Base-by-base conservation (phyloP, 768 basidiomycete genomes). In the Psilocybe cubensis region DNA sequence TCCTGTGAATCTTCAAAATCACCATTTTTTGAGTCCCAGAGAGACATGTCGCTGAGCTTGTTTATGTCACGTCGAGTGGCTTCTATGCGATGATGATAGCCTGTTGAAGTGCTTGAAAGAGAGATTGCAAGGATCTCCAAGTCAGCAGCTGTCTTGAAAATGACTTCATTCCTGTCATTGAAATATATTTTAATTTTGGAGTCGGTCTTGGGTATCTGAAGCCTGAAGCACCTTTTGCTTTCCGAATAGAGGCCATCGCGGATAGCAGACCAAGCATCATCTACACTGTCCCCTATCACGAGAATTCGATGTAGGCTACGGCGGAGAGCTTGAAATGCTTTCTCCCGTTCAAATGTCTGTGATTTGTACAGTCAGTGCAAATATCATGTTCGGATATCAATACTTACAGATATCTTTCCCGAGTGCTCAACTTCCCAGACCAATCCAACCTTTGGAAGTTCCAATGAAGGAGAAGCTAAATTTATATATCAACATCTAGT, bases 71-170 rank as follows among this genome's bases (percentile, higher is more conserved):
- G 65, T 3, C 75, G 59, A 46, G 72, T 75, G 10, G 58, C 62
- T 1, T 52, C 41, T 1, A 79, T 63, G 2, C 79, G 79, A 4
- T 42, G 58, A 14, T 65, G 64, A 60, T 90, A 89, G 8, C 86
- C 86, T 2, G 71, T 68, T 8, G 66, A 60, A 0, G 84, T 86
- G 41, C 77, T 78, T 14, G 79, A 81, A 72, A 86, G 76, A 0
- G 78, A 74, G 41, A 81, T 75, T 1, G 72, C 74, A 3, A 57
- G 69, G 55, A 80, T 78, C 56, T 89, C 88, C 7, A 86, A 67
- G 28, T 73, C 70, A 50, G 69, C 74, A 3, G 86, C 81, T 2
- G 73, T 70, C 1, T 67, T 58, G 23, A 72, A 74, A 14, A 88
- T 63, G 10, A 81, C 64, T 20, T 71, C 63, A 47, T 72, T 68